A percentile compares a stretch with the other conserved stretches of the same genome.
phyloP scores from a whole-genome alignment of 2,329 filamentous ascomycete species.

The Lasiodiplodia gonubiensis region DNA sequence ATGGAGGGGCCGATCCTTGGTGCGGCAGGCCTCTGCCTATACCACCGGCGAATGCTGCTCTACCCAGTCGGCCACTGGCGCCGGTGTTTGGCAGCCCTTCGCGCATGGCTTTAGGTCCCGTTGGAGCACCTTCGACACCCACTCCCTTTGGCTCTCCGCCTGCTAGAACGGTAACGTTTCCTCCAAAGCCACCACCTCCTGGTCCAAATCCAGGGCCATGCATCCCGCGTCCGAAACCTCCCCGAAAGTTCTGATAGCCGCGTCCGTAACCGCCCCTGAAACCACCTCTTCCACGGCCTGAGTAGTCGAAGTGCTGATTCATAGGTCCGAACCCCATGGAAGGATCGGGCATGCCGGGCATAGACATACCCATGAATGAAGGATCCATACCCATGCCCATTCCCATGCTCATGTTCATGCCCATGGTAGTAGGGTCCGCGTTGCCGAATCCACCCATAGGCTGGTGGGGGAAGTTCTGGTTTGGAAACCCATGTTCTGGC shows the following conservation, averaged over 20 bases:
- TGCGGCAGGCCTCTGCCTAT: constrained; percentile 1
- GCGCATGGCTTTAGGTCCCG: constrained; percentile 92
- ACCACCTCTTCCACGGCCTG: constrained; percentile 67
- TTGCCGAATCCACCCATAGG: constrained; percentile 20
- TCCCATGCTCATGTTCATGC: constrained; percentile 25
- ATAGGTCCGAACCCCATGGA: constrained; percentile 29
- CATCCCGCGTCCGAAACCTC: constrained; percentile 53
- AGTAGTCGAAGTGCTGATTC: constrained; percentile 48
- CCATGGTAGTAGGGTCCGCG: constrained; percentile 15
- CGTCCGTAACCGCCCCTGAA: constrained; percentile 48
- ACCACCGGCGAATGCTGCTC: constrained; percentile 12
- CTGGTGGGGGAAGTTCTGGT: constrained; percentile 10
- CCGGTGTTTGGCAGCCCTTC: constrained; percentile 85
- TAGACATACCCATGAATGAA: constrained; percentile 41
- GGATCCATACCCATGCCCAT: constrained; percentile 28
- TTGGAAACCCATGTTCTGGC: constrained; percentile 1
- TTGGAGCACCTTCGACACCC: constrained; percentile 75
- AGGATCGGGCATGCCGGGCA: constrained; percentile 35
- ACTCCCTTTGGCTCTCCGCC: constrained; percentile 55
- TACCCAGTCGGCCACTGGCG: constrained; percentile 63
- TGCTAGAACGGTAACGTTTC: constrained; percentile 43
- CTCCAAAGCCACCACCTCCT: constrained; percentile 35
- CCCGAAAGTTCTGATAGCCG: constrained; percentile 53
- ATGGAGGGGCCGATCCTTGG: constrained; percentile 11
- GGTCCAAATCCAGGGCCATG: constrained; percentile 32